Conservation (phyloP, 768 basidiomycete genomes). For the Hygrophoropsis aurantiaca region DNA sequence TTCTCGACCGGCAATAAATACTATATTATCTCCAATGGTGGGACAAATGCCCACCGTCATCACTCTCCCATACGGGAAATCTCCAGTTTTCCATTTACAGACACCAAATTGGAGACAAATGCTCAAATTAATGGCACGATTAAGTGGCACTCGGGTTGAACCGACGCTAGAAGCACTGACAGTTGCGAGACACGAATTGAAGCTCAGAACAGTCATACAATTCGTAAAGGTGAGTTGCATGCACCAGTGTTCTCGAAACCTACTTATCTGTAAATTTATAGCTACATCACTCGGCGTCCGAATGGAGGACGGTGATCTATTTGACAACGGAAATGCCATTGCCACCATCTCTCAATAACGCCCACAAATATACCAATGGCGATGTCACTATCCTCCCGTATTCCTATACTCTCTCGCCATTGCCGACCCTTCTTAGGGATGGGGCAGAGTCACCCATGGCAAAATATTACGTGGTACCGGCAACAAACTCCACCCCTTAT, state of each 20-base stretch:
- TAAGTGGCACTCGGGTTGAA: slow-evolving; percentile 70
- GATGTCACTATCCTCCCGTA: slow-evolving; percentile 71
- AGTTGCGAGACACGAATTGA: slow-evolving; percentile 51
- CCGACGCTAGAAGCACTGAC: slow-evolving; percentile 69
- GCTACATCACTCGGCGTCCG: slow-evolving; percentile 56
- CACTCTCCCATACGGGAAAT: slow-evolving; percentile 68
- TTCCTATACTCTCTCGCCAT: slow-evolving; percentile 61
- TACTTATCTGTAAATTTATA: slow-evolving; percentile 23
- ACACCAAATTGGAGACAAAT: slow-evolving; percentile 74
- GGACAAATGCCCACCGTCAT: slow-evolving; percentile 69
- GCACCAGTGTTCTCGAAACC: not conserved
- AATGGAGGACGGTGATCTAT: slow-evolving; percentile 78
- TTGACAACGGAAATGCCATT: slow-evolving; percentile 72
- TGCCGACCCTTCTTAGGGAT: slow-evolving; percentile 64
- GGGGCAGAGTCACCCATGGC: slow-evolving; percentile 61
- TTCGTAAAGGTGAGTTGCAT: slow-evolving; percentile 63
- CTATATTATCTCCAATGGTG: slow-evolving; percentile 45
- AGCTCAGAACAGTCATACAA: slow-evolving; percentile 73
- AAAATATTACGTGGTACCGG: slow-evolving; percentile 72
- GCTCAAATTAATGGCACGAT: slow-evolving; percentile 70
- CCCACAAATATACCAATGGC: slow-evolving; percentile 49
- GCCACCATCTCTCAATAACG: slow-evolving; percentile 44
- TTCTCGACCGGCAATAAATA: slow-evolving; percentile 52
- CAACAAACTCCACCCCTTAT: slow-evolving; percentile 55
- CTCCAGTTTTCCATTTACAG: slow-evolving; percentile 68